Conservation (phyloP, 352 stramenopile genomes). For the Globisporangium megalacanthum region DNA sequence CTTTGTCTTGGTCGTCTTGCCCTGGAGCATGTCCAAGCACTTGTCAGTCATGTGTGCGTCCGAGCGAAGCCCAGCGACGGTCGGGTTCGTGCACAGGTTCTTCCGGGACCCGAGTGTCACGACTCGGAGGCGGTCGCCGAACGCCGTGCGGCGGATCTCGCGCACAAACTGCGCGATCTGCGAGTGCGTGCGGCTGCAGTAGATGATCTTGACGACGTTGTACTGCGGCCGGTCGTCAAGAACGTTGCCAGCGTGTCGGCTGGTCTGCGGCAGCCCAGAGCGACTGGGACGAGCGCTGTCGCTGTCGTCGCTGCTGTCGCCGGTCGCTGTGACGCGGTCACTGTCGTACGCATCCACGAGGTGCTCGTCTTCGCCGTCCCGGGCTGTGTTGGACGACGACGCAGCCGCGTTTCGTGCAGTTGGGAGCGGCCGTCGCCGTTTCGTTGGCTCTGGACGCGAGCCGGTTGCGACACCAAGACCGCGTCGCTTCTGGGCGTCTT, state of each 20-base stretch:
- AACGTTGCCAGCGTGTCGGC: not conserved
- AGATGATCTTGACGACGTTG: constrained; percentile 81
- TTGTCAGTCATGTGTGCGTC: constrained; percentile 82
- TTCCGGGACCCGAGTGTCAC: constrained; percentile 82
- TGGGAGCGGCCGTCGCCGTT: constrained; percentile 7
- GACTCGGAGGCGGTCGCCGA: constrained; percentile 62
- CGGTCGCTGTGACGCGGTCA: constrained; percentile 19
- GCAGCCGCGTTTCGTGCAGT: not conserved
- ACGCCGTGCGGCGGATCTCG: constrained; percentile 82
- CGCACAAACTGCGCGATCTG: constrained; percentile 87
- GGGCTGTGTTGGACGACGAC: not conserved
- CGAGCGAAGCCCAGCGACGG: constrained; percentile 53
- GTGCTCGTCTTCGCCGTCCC: constrained; percentile 39
- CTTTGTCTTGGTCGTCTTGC: constrained; percentile 34
- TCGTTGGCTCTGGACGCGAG: constrained; percentile 52
- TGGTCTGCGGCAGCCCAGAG: not conserved
- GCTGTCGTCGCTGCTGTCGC: constrained; percentile 40
- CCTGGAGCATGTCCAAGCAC: constrained; percentile 84
- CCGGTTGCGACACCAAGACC: constrained; percentile 46
- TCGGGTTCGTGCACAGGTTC: constrained; percentile 77
- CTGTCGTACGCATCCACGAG: constrained; percentile 80
- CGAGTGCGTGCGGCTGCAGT: constrained; percentile 88
- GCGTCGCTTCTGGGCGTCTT: constrained; percentile 68
- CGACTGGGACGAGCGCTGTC: not conserved
- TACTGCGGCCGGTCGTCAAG: constrained; percentile 22